These are phyloP conservation scores for Sarcodon sp. DNA, from an alignment of 768 basidiomycete genomes.

Conservation along the genomic window DNA sequence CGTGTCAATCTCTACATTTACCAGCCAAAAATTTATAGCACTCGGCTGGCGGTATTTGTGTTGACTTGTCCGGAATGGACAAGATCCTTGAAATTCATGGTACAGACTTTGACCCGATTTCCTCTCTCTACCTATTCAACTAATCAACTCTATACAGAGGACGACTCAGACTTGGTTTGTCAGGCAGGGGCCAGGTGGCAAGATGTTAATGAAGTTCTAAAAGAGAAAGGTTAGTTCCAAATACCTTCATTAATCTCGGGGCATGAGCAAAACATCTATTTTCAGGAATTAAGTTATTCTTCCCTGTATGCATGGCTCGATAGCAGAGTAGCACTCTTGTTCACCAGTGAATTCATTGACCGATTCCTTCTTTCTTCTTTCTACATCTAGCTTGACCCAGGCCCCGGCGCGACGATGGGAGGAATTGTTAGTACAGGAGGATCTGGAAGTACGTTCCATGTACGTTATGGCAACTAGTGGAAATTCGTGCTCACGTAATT, in stretches of 20 bases:
- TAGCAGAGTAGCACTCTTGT: not conserved
- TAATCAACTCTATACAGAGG: conserved; percentile 25
- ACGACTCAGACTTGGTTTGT: conserved; percentile 60
- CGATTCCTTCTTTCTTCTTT: not conserved
- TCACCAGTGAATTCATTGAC: not conserved
- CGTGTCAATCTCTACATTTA: not conserved
- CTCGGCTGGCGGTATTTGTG: conserved; percentile 51
- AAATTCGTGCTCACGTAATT: not conserved
- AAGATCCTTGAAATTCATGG: conserved; percentile 65
- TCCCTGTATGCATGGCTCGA: conserved; percentile 41
- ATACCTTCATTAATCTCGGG: not conserved
- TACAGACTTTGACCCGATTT: conserved; percentile 14
- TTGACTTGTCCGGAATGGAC: conserved; percentile 74
- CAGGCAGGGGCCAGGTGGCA: conserved; percentile 66
- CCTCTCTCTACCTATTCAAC: not conserved
- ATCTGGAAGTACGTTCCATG: conserved; percentile 50
- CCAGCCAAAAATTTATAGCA: conserved; percentile 4
- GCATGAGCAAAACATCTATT: not conserved
- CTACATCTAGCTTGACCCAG: conserved; percentile 50
- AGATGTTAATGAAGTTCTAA: conserved; percentile 56
- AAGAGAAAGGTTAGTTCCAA: conserved; percentile 34
- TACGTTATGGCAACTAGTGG: conserved; percentile 1
- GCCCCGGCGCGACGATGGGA: conserved; percentile 70
- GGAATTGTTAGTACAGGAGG: conserved; percentile 85
- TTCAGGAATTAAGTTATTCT: conserved; percentile 69